phyloP scores from a whole-genome alignment of 345 rosid species.

The Trapa bicornis region DNA sequence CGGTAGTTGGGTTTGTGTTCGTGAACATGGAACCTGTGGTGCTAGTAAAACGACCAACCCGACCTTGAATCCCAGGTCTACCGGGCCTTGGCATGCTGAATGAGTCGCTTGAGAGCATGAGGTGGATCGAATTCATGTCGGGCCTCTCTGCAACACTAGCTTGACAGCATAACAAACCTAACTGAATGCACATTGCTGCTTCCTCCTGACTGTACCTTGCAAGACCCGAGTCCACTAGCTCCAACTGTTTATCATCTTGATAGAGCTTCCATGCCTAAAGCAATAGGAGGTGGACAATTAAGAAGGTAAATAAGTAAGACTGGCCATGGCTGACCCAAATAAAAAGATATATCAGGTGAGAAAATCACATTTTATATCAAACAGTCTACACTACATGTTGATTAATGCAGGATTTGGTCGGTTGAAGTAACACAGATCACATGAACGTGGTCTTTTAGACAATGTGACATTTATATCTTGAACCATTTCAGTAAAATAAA shows the following conservation, averaged over 20 bases:
- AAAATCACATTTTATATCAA: not conserved
- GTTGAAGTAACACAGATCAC: not conserved
- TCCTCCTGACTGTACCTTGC: conserved; percentile 47
- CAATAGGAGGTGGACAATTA: not conserved
- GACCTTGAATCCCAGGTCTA: conserved; percentile 66
- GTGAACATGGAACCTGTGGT: conserved; percentile 23
- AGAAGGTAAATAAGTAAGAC: not conserved
- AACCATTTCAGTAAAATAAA: not conserved
- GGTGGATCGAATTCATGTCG: conserved; percentile 61
- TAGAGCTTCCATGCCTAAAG: conserved; percentile 62
- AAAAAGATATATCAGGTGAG: no score
- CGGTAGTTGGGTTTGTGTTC: conserved; percentile 22
- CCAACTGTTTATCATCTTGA: conserved; percentile 37
- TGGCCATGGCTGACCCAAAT: not conserved
- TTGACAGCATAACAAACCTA: conserved; percentile 82
- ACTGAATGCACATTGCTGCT: conserved; percentile 62
- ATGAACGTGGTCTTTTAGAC: not conserved
- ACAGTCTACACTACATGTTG: not conserved
- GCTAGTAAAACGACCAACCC: conserved; percentile 35
- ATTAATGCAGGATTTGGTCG: not conserved
- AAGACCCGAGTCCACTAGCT: conserved; percentile 56
- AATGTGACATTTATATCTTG: no score
- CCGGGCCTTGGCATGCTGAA: conserved; percentile 76
- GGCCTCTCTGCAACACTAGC: conserved; percentile 49
- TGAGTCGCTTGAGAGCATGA: conserved; percentile 82